phyloP scores from a whole-genome alignment of 345 rosid species.

The Salix koriyanagi region DNA sequence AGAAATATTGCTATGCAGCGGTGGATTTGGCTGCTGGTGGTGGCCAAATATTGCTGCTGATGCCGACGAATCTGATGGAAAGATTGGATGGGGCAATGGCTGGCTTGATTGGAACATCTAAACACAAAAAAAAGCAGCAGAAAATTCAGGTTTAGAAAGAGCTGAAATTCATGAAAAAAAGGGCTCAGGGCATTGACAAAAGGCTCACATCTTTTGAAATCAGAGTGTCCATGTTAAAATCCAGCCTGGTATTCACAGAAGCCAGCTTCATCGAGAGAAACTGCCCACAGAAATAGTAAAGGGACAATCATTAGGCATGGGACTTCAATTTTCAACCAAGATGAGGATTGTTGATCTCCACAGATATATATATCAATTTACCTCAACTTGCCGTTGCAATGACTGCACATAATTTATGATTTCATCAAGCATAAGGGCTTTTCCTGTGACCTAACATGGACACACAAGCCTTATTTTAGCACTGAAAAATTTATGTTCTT shows the following conservation, averaged over 20 bases:
- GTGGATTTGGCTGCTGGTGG: constrained; percentile 34
- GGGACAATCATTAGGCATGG: constrained; percentile 1
- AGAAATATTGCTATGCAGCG: constrained; percentile 27
- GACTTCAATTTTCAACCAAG: constrained; percentile 1
- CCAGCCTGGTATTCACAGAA: constrained; percentile 72
- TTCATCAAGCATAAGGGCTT: constrained; percentile 88
- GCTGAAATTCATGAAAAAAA: background rate
- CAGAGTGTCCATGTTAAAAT: constrained; percentile 53
- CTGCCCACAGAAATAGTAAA: constrained; percentile 31
- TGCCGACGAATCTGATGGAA: constrained; percentile 50
- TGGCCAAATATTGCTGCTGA: constrained; percentile 40
- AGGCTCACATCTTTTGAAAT: constrained; percentile 69
- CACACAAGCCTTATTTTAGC: background rate
- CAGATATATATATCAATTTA: constrained; percentile 18
- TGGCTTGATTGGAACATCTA: constrained; percentile 53
- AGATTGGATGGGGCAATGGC: constrained; percentile 40
- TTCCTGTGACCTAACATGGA: constrained; percentile 67
- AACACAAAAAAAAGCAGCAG: background rate
- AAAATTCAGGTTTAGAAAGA: background rate
- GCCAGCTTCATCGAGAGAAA: constrained; percentile 89
- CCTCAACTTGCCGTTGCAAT: constrained; percentile 93
- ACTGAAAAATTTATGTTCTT: background rate
- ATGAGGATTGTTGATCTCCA: background rate
- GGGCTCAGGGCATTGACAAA: background rate
- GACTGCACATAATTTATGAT: constrained; percentile 91